A percentile compares a stretch with the other conserved stretches of the same genome.
These are phyloP conservation scores for Prototheca wickerhamii DNA, from an alignment of 163 green algal genomes.

Conservation along the genomic window DNA sequence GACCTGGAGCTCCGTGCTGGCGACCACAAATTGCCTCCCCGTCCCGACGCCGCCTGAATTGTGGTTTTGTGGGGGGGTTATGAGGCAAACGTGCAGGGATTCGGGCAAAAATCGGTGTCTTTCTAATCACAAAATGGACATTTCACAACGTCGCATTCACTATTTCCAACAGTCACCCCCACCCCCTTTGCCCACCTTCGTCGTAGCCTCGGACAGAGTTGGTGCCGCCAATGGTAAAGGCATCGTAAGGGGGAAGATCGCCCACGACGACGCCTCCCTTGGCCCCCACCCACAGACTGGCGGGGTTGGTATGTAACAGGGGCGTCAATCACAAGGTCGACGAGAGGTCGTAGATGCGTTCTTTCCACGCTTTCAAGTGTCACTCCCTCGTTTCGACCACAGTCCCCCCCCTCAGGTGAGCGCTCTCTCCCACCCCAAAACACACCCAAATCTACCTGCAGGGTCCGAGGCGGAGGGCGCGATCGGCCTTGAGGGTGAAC, in stretches of 20 bases:
- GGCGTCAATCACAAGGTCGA: no score
- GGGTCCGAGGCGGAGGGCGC: conserved; percentile 41
- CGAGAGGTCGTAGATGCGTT: not conserved
- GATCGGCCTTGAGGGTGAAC: conserved; percentile 50
- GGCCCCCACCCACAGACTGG: conserved; percentile 35
- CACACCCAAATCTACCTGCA: conserved; percentile 5
- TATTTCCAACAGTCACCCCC: not conserved
- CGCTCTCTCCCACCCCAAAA: conserved; percentile 6
- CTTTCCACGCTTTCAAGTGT: no score
- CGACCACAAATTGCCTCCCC: conserved; percentile 71
- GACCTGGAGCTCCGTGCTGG: conserved; percentile 68
- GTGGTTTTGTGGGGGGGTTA: not conserved
- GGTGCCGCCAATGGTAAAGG: conserved; percentile 92
- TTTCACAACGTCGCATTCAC: not conserved
- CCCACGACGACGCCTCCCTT: conserved; percentile 68
- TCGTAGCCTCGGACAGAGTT: conserved; percentile 90
- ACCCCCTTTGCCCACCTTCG: conserved; percentile 51
- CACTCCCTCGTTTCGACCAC: not conserved
- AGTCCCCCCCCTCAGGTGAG: not conserved
- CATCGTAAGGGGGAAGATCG: conserved; percentile 95
- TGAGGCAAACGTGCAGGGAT: not conserved
- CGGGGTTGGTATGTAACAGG: no score
- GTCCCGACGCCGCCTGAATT: conserved; percentile 63
- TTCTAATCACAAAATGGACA: not conserved
- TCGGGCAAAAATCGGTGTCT: not conserved